Evolutionary conservation across 495 filamentous ascomycete species (phyloP), one percentile per base, ranked within the genome.

Genomic region (Aspergillus steynii): DNA sequence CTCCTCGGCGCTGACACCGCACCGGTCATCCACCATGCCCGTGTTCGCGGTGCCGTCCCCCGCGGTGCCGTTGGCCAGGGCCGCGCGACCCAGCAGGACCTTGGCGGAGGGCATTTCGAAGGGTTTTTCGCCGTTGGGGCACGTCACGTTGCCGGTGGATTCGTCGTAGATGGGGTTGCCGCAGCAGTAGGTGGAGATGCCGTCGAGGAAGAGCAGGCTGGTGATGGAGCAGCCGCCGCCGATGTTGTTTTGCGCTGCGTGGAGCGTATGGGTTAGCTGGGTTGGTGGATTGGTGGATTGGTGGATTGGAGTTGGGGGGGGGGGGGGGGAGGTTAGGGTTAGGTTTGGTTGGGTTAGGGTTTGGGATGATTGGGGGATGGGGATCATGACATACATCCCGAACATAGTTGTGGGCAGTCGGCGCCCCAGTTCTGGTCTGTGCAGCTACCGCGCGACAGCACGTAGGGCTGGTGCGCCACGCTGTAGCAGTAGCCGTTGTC

Each of bases 101-200:
- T 58, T 48, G 14, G 58, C 66, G 25, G 61, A 50, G 25, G 59
- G 50, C 3, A 77, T 27, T 27, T 51, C 29, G 61, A 77, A 74
- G 46, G 60, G 53, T 3, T 61, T 50, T 5, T 56, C 29, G 8
- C 60, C 64, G 34, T 62, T 51, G 15, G 63, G 61, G 49, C 74
- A 76, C 28, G 61, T 53, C 5, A 66, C 64, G 2, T 45, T 47
- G 5, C 56, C 20, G 1, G 37, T 1, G 12, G 12, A 8, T 20
- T 60, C 60, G 20, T 62, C 54, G 37, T 25, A 60, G 34, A 70
- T 54, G 3, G 68, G 58, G 4, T 68, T 69, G 25, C 68, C 69
- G 61, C 71, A 74, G 65, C 74, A 77, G 56, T 74, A 77, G 14
- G 32, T 59, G 0, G 72, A 63, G 2, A 60, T 50, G 12, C 62